Conservation (phyloP, 225 moss, liverwort and hornwort species). For the Neckera pumila region DNA sequence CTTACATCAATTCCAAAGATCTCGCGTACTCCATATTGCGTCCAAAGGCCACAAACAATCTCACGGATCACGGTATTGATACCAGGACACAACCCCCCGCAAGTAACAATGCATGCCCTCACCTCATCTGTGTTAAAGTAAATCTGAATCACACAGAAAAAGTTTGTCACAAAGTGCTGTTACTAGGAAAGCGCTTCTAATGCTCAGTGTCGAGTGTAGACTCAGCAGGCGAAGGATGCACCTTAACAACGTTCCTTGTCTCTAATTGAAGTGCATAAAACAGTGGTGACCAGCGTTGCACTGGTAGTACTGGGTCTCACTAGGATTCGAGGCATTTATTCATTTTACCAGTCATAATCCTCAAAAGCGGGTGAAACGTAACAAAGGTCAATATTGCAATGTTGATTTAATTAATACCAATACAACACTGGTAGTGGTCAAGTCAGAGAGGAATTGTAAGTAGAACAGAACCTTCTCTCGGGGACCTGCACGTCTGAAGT, state of each 20-base stretch:
- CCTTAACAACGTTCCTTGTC: neutral
- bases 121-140: constrained; percentile 52
- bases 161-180: neutral
- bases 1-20: constrained; percentile 58
- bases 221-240: neutral
- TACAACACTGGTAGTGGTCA: neutral
- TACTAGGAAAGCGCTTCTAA: neutral
- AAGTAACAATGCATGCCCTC: constrained; percentile 66
- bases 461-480: constrained; percentile 32
- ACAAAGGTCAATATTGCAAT: neutral
- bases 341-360: neutral
- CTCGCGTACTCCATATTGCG: constrained; percentile 46
- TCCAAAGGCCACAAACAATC: constrained; percentile 57
- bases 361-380: neutral
- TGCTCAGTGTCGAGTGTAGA: neutral
- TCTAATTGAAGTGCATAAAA: neutral
- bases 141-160: constrained; percentile 13
- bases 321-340: neutral
- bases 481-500: constrained; percentile 55
- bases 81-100: constrained; percentile 71
- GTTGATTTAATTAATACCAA: neutral
- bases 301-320: neutral
- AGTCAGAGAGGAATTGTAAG: neutral
- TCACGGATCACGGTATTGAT: constrained; percentile 71
- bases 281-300: neutral